These are phyloP conservation scores for Lathyrus tuberosus DNA, from an alignment of 306 rosid genomes.

Conservation along the genomic window DNA sequence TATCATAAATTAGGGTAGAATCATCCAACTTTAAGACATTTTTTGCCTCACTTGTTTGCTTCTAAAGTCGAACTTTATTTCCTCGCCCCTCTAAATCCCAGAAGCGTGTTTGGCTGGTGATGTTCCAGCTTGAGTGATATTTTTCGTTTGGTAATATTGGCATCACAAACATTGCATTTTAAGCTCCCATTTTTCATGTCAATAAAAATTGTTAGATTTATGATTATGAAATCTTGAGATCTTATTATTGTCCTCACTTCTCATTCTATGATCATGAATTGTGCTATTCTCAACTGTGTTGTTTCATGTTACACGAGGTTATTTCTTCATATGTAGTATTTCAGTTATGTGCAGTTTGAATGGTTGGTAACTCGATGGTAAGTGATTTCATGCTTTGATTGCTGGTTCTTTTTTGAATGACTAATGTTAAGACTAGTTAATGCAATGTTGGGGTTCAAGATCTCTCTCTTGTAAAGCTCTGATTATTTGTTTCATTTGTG, in stretches of 20 bases:
- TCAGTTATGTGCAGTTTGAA: not conserved
- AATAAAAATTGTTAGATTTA: slow-evolving; percentile 43
- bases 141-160: slow-evolving; percentile 42
- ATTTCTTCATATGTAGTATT: not conserved
- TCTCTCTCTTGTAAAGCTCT: not conserved
- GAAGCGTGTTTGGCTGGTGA: slow-evolving; percentile 43
- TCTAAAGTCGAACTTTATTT: slow-evolving; percentile 38
- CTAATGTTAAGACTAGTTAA: not conserved
- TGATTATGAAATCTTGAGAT: slow-evolving; percentile 7
- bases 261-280: not conserved
- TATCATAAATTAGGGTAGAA: slow-evolving; percentile 45
- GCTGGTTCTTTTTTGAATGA: not conserved
- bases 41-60: slow-evolving; percentile 17
- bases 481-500: not conserved
- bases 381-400: not conserved
- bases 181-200: slow-evolving; percentile 36
- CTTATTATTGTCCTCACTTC: not conserved
- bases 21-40: slow-evolving; percentile 29
- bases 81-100: slow-evolving; percentile 20
- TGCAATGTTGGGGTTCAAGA: not conserved
- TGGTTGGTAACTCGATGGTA: not conserved
- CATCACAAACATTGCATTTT: slow-evolving; percentile 17
- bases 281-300: not conserved
- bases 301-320: not conserved
- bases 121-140: slow-evolving; percentile 40